Base-by-base conservation (phyloP, 2,329 filamentous ascomycete genomes). In the Pseudogymnoascus sp. region DNA sequence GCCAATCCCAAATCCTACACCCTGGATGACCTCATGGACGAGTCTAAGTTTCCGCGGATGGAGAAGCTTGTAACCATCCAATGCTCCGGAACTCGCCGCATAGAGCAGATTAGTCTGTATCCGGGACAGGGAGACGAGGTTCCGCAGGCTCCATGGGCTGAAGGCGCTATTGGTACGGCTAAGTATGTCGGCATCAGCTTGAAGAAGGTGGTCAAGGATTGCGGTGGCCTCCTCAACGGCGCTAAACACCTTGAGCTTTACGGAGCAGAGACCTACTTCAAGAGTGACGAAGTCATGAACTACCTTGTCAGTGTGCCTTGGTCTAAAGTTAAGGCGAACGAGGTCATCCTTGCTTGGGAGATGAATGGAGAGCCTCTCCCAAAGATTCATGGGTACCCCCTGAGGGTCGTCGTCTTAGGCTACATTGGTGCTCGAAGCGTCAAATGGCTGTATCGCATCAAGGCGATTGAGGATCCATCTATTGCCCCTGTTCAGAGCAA, bases 251-350 rank as follows among this genome's bases (percentile, higher is more conserved):
- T 90, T 10, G 87, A 90, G 66, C 80, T 91, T 58, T 85, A 83
- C 63, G 88, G 88, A 0, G 86, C 84, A 0, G 88, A 91, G 63
- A 88, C 86, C 0, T 90, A 91, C 68, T 87, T 90, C 77, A 90
- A 90, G 71, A 82, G 85, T 59, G 79, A 81, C 13, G 74, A 87
- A 48, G 78, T 81, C 0, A 83, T 82, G 74, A 90, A 90, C 71
- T 91, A 90, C 67, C 77, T 82, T 17, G 85, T 89, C 58, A 84
- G 79, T 12, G 84, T 90, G 0, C 87, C 88, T 0, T 86, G 80
- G 76, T 80, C 81, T 5, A 90, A 90, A 72, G 86, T 89, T 55
- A 86, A 85, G 66, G 74, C 78, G 7, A 81, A 85, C 61, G 87
- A 90, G 65, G 87, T 89, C 5, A 74, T 90, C 29, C 75, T 89